Base-by-base conservation (phyloP, 2,329 filamentous ascomycete species). In the Monilinia laxa region DNA sequence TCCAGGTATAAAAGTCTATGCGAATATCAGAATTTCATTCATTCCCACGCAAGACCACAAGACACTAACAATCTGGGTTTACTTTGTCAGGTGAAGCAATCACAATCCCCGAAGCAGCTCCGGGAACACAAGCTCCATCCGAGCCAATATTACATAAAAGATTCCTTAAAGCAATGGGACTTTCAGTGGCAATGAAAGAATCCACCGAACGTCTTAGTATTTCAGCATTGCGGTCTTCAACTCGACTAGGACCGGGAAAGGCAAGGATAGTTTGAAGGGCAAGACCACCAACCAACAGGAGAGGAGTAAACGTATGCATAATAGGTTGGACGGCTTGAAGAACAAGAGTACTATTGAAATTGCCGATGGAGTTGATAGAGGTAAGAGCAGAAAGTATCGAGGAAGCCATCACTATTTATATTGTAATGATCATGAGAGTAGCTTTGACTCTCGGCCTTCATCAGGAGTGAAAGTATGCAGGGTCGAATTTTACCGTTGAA, bases 1-100 rank as follows among this genome's bases (percentile, higher is more conserved):
- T 92, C 91, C 91, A 94, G 0, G 89, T 92, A 74, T 87, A 93
- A 74, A 84, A 93, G 77, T 93, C 89, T 91, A 63, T n/a, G 47
- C 12, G 31, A 23, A 16, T 20, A 55, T 71, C 57, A 71, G 65
- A 23, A 57, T 25, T 9, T 18, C 51, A 2, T 53, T 7, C 11
- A 31, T 18, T 42, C 14, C 25, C 11, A n/a, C 9, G 16, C 25
- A 5, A 67, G 16, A 11, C 7, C n/a, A 53, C n/a, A 23, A 47
- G 58, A 23, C 6, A 57, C 71, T 78, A 77, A 87, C 85, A 88
- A 72, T 86, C 79, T 6, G 86, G 86, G 62, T 83, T 78, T 20
- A 71, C 70, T 47, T 78, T 83, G 69, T 81, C 84, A 4, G 86
- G 86, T 53, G 82, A 83, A 20, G 86, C 86, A 72, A 88, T 78